phyloP scores from a whole-genome alignment of 2,329 filamentous ascomycete genomes.

The Xenosphaeropsis pyriputrescens region DNA sequence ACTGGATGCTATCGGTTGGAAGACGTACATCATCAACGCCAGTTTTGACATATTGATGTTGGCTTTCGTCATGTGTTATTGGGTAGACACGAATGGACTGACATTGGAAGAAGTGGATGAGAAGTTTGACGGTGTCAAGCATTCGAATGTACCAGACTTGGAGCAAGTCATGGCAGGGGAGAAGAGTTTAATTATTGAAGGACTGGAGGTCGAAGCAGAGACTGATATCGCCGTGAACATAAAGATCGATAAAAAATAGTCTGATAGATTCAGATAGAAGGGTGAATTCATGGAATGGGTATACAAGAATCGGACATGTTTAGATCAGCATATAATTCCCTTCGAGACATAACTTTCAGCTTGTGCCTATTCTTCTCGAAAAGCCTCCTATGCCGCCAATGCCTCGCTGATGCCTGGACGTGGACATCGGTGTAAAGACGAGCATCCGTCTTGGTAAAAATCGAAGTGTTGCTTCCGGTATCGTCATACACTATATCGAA shows the following conservation, averaged over 20 bases:
- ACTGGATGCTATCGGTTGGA: slow-evolving; percentile 5
- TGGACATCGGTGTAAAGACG: too few relatives aligned
- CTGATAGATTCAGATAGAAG: too few relatives aligned
- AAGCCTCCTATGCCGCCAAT: too few relatives aligned
- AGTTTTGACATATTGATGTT: slow-evolving; percentile 3
- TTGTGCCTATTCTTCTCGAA: too few relatives aligned
- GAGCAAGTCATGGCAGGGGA: neutral
- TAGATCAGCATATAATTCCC: too few relatives aligned
- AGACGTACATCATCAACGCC: slow-evolving; percentile 4
- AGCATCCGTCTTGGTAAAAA: too few relatives aligned
- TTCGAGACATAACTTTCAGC: too few relatives aligned
- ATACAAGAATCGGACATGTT: too few relatives aligned
- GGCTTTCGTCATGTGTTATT: slow-evolving; percentile 44
- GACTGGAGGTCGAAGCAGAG: neutral
- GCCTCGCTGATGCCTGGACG: too few relatives aligned
- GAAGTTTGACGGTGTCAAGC: slow-evolving; percentile 13
- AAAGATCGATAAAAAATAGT: neutral
- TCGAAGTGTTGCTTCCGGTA: too few relatives aligned
- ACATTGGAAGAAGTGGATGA: slow-evolving; percentile 43
- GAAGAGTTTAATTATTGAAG: neutral
- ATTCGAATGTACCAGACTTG: neutral
- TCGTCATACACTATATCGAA: too few relatives aligned
- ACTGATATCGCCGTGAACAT: neutral
- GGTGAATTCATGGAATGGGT: too few relatives aligned
- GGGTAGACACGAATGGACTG: slow-evolving; percentile 47